phyloP scores from a whole-genome alignment of 176 grass and related monocot genomes.

The Musa acuminata region DNA sequence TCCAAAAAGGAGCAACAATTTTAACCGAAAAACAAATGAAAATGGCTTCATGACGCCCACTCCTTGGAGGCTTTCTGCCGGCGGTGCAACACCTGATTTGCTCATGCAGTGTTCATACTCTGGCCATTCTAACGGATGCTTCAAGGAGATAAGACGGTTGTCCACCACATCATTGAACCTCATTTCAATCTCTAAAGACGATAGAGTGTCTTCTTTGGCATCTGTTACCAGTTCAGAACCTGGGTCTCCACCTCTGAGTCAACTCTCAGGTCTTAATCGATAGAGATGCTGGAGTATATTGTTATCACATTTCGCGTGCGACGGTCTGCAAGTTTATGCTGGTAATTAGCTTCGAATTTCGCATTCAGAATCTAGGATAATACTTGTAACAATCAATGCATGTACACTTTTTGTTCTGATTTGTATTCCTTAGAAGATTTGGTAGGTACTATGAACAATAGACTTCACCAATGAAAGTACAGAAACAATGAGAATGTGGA shows the following conservation, averaged over 20 bases:
- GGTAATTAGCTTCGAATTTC: neutral
- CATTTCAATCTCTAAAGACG: conserved; percentile 45
- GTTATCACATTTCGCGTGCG: too few species aligned
- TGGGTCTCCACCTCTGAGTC: conserved; percentile 36
- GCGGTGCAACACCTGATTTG: conserved; percentile 55
- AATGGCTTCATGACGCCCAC: conserved; percentile 67
- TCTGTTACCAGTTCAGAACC: conserved; percentile 68
- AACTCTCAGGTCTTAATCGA: neutral
- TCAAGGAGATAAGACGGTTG: conserved; percentile 40
- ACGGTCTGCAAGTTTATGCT: too few species aligned
- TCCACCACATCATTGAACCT: conserved; percentile 38
- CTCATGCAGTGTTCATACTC: conserved; percentile 68
- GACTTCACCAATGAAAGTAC: neutral
- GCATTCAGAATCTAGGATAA: neutral
- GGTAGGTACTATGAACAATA: neutral
- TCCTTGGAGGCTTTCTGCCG: conserved; percentile 36
- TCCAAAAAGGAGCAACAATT: conserved; percentile 33
- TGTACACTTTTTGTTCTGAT: neutral
- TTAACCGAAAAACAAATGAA: conserved; percentile 27
- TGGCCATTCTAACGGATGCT: conserved; percentile 41
- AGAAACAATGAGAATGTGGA: neutral
- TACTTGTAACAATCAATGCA: neutral
- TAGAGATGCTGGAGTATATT: too few species aligned
- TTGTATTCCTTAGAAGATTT: neutral
- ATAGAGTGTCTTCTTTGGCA: conserved; percentile 64